Base-by-base conservation (phyloP, 345 rosid genomes). In the Aquilaria yunnanensis region DNA sequence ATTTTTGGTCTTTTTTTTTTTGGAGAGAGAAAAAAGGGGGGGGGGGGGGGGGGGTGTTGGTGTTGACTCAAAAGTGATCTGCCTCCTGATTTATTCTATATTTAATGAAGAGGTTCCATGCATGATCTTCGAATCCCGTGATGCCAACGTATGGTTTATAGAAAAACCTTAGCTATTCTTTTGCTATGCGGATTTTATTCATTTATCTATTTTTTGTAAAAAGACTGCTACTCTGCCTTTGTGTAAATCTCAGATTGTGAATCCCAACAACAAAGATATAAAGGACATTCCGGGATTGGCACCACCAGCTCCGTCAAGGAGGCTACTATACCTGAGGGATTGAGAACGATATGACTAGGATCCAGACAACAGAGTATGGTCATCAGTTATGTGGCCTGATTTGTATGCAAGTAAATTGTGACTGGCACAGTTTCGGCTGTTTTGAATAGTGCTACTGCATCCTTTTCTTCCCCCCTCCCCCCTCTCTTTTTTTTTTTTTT, bases 271-370 rank as follows among this genome's bases (percentile, higher is more conserved):
- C 87, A 94, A 90, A 65, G 70, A 84, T 75, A 85, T 94, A 69
- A 85, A 87, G 77, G 97, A 94, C 82, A 86, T 94, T 76, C 99
- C 99, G 37, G 99, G 99, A 67, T 71, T 94, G 82, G 99, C 99
- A 59, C 99, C 99, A 31, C 99, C 97, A 33, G 96, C 91, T 16
- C 97, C 92, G 2, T 53, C 97, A 14, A 88, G 99, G 80, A 86
- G 90, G 81, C 83, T 90, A 56, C 74, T 94, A 61, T 88, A 81
- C 63, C 54, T 75, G 61, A 74, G 84, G 68, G 76, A 68, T 65
- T 23, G 23, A 23, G 23, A 23, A 23, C 56, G 13, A 5, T 68
- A 74, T 48, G 74, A 71, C 59, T 63, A 68, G 60, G 51, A 60
- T 61, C 57, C 63, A 48, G 57, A 30, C 13, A 32, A 32, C 14